Evolutionary conservation across 2,329 filamentous ascomycete genomes (phyloP), one percentile per base, ranked within the genome.

Genomic region (Colletotrichum sp.): DNA sequence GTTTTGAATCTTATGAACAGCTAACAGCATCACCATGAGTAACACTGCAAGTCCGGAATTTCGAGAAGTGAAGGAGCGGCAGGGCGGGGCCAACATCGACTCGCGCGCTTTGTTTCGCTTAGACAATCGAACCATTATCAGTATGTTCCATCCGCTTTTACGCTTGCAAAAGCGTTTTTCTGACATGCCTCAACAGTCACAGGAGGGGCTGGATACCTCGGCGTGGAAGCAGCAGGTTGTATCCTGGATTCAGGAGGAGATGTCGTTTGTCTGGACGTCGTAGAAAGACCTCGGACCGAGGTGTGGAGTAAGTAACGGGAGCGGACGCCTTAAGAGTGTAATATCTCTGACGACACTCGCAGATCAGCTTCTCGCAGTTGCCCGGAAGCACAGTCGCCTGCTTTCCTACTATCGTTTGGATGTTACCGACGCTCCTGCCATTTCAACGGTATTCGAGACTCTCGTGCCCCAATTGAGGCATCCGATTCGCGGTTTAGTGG

Each of bases 401-500:
- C 21, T 34, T 5, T 65, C 3, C 16, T 54, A 54, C 24, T 27
- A 21, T 8, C 16, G 11, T 21, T 27, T 31, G 6, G 62, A 51
- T 43, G 29, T 34, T 18, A 65, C 38, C 16, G n/a, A 65, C 12
- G 15, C 34, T 24, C 16, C 11, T 13, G 62, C 18, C 24, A 54
- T 34, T 29, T 33, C 38, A 8, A 31, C 21, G 36, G 18, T 27
- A 11, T 54, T 65, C 16, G 38, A 27, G 16, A 65, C 8, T 8
- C 21, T 34, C 18, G 24, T 21, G 9, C 18, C 16, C 6, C 18
- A 29, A 2, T 7, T 34, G 11, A 31, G 62, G 6, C 75, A 79
- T 11, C 81, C 82, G 0, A 72, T 84, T 18, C 76, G 79, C 1
- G 82, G 82, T 1, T 70, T 84, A 0, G 79, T 84, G 0, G 70